Conservation (phyloP, 306 rosid genomes). For the Trifolium dubium region DNA sequence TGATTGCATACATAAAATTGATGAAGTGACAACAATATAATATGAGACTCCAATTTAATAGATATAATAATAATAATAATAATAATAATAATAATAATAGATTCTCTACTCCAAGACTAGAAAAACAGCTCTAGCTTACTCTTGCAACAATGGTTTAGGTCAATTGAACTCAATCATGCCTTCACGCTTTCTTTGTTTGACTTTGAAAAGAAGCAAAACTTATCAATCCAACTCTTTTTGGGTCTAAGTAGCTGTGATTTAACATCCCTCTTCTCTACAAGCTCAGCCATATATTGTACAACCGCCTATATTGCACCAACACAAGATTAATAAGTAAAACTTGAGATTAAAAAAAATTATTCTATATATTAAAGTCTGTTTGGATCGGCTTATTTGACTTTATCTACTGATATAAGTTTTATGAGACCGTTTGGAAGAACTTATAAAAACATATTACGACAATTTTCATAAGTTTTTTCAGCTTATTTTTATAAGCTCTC, state of each 20-base stretch:
- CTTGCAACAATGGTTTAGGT: neutral
- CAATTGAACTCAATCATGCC: constrained; percentile 48
- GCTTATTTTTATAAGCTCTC: too few species aligned
- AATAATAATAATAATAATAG: too few species aligned
- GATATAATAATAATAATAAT: too few species aligned
- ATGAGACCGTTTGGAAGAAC: too few species aligned
- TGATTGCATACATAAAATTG: too few species aligned
- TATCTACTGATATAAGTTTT: too few species aligned
- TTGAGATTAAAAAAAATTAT: neutral
- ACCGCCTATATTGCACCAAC: constrained; percentile 68
- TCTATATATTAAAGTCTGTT: too few species aligned
- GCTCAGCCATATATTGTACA: constrained; percentile 79
- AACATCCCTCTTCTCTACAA: constrained; percentile 58
- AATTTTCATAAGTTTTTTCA: too few species aligned
- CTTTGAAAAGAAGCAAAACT: constrained; percentile 64
- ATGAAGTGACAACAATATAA: too few species aligned
- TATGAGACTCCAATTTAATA: too few species aligned
- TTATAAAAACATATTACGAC: too few species aligned
- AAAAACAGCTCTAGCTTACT: constrained; percentile 21
- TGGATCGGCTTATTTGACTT: too few species aligned
- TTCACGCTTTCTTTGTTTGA: constrained; percentile 78
- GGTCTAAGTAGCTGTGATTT: constrained; percentile 60
- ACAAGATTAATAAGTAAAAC: neutral
- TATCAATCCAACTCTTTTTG: constrained; percentile 72
- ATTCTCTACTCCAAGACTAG: neutral